Base-by-base conservation (phyloP, 306 rosid genomes). In the Purshia tridentata region DNA sequence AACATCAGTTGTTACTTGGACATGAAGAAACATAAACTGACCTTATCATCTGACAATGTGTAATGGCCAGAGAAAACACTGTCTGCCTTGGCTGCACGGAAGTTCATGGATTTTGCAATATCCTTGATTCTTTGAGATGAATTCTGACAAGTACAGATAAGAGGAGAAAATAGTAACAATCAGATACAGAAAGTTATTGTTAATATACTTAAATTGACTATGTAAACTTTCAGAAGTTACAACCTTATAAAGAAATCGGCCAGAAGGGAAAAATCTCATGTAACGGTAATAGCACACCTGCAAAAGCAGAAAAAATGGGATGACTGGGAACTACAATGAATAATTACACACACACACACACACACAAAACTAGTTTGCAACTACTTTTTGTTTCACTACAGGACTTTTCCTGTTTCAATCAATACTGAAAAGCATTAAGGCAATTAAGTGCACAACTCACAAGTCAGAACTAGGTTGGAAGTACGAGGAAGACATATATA, bases 241-340 rank as follows among this genome's bases (percentile, higher is more conserved):
- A 76, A 93, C 98, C 97, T 93, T 91, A 82, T 94, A 94, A 62
- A 94, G 92, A 70, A 94, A 94, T 66, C 90, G 79, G 41, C 97
- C 98, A 45, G 98, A 91, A 62, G 94, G 91, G 54, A 84, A 94
- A 77, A 91, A 91, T 78, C 96, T 89, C 74, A 91, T 53, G 84
- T 94, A 94, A 72, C 92, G 95, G 85, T 76, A 94, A 82, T 91
- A 94, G 90, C 97, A 91, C 67, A 94, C 97, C 98, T 94, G 84
- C 85, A 83, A 57, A 73, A 80, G 52, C 61, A 72, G 68, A 70
- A 46, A 45, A 42, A n/a, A 46, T 22, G 45, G 16, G 45, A 15
- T 54, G 73, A 52, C 18, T 40, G 16, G 9, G 15, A 55, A 19
- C 41, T 54, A 55, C 51, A 19, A 51, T 29, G 15, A n/a, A 35